phyloP scores from a whole-genome alignment of 2,329 filamentous ascomycete genomes.

The Paramyrothecium roridum region DNA sequence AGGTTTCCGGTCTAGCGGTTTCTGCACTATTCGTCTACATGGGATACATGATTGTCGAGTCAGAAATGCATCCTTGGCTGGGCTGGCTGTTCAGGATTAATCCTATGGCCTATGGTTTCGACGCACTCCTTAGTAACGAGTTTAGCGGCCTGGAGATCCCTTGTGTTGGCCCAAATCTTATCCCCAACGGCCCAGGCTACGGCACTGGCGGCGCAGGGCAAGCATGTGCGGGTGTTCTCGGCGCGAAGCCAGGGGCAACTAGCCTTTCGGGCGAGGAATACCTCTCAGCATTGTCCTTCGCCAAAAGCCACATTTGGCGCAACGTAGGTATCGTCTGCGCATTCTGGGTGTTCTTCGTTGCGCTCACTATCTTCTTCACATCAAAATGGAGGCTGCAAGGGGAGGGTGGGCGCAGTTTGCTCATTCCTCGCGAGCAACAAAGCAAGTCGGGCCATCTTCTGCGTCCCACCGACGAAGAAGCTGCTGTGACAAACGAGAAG shows the following conservation, averaged over 20 bases:
- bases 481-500: background rate
- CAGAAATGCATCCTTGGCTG: background rate
- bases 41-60: background rate
- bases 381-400: background rate
- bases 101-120: background rate
- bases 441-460: background rate
- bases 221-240: background rate
- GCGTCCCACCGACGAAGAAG: background rate
- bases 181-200: background rate
- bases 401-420: background rate
- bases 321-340: background rate
- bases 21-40: background rate
- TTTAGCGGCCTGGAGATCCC: background rate
- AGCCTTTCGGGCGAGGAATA: background rate
- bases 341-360: background rate
- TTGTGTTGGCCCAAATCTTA: background rate
- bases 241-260: background rate
- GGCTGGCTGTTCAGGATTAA: background rate
- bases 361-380: background rate
- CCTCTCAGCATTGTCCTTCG: background rate
- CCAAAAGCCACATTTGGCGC: background rate
- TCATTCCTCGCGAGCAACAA: background rate
- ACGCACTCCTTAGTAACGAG: background rate
- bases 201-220: background rate
- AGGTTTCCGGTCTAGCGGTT: background rate